Percentiles rank a stretch among this genome's conserved stretches.
phyloP scores from a whole-genome alignment of 2,329 filamentous ascomycete genomes.

The Periglandula ipomoeae region DNA sequence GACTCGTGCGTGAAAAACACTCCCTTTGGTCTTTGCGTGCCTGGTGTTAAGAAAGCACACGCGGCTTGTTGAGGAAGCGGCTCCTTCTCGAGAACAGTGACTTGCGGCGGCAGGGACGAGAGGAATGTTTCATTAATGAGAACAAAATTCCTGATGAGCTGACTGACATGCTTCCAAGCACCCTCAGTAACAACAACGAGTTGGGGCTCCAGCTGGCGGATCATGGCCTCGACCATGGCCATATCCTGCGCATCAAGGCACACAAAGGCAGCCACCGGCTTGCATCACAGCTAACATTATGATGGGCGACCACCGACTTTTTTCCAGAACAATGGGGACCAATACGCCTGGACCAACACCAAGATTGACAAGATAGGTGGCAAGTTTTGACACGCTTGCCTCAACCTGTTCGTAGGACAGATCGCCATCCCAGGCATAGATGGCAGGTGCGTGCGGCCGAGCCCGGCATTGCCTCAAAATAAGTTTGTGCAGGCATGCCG shows the following conservation, averaged over 20 bases:
- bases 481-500: conserved; percentile 34
- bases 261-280: conserved; percentile 40
- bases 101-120: conserved; percentile 22
- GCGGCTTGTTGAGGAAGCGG: conserved; percentile 39
- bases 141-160: conserved; percentile 30
- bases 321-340: conserved; percentile 60
- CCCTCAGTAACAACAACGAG: conserved; percentile 36
- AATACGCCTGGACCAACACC: conserved; percentile 45
- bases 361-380: conserved; percentile 37
- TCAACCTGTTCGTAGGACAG: conserved; percentile 32
- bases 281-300: conserved; percentile 62
- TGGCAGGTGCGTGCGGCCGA: conserved; percentile 30
- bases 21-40: conserved; percentile 43
- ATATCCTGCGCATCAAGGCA: conserved; percentile 38
- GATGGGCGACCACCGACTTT: conserved; percentile 58
- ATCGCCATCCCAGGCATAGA: conserved; percentile 36
- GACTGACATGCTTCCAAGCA: conserved; percentile 28
- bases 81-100: conserved; percentile 19
- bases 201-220: conserved; percentile 33
- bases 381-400: conserved; percentile 27
- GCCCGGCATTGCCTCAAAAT: conserved; percentile 30
- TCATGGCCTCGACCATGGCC: conserved; percentile 30
- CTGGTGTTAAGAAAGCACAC: conserved; percentile 51
- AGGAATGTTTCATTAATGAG: conserved; percentile 34
- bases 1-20: conserved; percentile 53